Evolutionary conservation across 129 eudicot genomes (phyloP).

Genomic region (Kitagawia praeruptora): DNA sequence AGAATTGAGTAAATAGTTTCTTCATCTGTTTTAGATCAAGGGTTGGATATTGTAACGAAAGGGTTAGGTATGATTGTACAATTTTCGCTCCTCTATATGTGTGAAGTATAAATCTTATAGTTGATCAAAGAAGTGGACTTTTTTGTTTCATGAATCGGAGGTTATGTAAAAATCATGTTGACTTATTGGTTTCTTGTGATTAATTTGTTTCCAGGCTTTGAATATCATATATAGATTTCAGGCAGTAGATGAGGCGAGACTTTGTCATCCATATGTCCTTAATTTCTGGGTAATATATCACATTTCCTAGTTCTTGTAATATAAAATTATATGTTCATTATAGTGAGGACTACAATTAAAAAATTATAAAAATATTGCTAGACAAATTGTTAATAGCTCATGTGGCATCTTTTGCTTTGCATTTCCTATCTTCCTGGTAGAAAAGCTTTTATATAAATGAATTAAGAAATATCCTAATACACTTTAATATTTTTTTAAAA

Average conservation of each 20-base stretch:
- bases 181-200: background rate
- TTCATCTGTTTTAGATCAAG: background rate
- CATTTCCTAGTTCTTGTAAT: background rate
- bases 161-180: background rate
- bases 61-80: background rate
- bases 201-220: background rate
- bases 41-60: background rate
- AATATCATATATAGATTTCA: background rate
- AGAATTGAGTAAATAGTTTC: slow-evolving; percentile 16
- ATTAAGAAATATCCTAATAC: background rate
- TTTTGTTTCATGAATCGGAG: background rate
- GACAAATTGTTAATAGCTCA: background rate
- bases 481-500: no score
- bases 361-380: background rate
- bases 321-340: background rate
- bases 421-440: no score
- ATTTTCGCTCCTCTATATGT: background rate
- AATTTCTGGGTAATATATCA: background rate
- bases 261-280: background rate
- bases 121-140: background rate
- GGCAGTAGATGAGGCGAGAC: background rate
- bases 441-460: background rate
- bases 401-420: background rate
- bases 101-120: background rate
- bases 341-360: background rate